Percentiles rank a stretch among this genome's conserved stretches.
Evolutionary conservation across 2,329 filamentous ascomycete species (phyloP).

Genomic region (Tolypocladium ophioglossoides): DNA sequence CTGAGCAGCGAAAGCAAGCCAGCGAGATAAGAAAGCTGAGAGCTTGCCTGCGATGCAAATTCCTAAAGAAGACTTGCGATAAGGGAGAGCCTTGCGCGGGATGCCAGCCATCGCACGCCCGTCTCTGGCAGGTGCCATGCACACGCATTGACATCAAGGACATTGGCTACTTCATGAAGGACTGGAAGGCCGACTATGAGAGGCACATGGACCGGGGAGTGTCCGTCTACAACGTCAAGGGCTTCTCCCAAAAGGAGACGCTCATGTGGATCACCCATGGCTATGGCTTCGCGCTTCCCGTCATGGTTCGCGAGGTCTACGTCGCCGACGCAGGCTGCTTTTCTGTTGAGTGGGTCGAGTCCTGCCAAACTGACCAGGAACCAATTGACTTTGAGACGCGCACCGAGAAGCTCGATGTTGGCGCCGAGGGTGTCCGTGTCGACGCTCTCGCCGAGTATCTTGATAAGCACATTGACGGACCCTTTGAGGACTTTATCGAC

Average conservation of each 20-base stretch:
- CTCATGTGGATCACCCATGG: slow-evolving; percentile 91
- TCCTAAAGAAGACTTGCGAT: slow-evolving; percentile 98
- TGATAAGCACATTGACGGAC: slow-evolving; percentile 85
- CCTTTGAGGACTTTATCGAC: slow-evolving; percentile 88
- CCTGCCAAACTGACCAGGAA: slow-evolving; percentile 53
- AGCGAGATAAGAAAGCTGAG: slow-evolving; percentile 93
- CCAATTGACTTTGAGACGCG: slow-evolving; percentile 75
- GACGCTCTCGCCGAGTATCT: slow-evolving; percentile 82
- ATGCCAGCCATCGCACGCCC: slow-evolving; percentile 89
- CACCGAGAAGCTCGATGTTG: slow-evolving; percentile 81
- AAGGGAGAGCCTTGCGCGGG: slow-evolving; percentile 94
- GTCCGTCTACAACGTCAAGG: slow-evolving; percentile 92
- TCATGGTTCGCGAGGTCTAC: slow-evolving; percentile 88
- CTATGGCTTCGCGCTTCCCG: slow-evolving; percentile 84
- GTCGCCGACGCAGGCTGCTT: slow-evolving; percentile 90
- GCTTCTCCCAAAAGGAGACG: slow-evolving; percentile 56
- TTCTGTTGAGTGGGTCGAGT: slow-evolving; percentile 88
- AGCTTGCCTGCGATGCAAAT: slow-evolving; percentile 92
- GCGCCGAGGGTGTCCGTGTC: slow-evolving; percentile 75
- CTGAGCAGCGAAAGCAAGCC: slow-evolving; percentile 91
- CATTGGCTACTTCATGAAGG: slow-evolving; percentile 97
- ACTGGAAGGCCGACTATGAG: slow-evolving; percentile 96
- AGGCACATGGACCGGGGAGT: slow-evolving; percentile 79
- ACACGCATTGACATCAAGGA: slow-evolving; percentile 98
- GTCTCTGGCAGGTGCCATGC: slow-evolving; percentile 95